Conservation (phyloP, 257 asterid genomes). For the Euphrasia confusa region DNA sequence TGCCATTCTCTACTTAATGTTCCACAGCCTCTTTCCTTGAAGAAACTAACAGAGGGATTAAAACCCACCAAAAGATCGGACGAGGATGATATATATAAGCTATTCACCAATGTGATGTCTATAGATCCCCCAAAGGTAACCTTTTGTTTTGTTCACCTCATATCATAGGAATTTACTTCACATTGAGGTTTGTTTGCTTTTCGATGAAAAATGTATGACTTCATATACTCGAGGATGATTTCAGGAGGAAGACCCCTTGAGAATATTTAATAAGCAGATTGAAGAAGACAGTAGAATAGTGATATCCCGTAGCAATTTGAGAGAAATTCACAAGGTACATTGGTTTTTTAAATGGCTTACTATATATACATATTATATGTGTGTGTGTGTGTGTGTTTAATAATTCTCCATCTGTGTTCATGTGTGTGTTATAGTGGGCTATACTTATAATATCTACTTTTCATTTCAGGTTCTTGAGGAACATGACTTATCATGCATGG, state of each 20-base stretch:
- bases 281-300: conserved; percentile 89
- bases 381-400: neutral
- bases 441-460: conserved; percentile 14
- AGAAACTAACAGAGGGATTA: conserved; percentile 77
- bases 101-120: conserved; percentile 67
- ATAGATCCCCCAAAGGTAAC: conserved; percentile 76
- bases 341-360: conserved; percentile 11
- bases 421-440: neutral
- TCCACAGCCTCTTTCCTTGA: conserved; percentile 85
- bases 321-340: conserved; percentile 77
- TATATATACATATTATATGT: neutral
- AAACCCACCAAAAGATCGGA: conserved; percentile 54
- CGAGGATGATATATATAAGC: conserved; percentile 63
- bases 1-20: conserved; percentile 15
- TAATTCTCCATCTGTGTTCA: neutral
- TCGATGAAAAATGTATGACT: conserved; percentile 8
- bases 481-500: conserved; percentile 67
- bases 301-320: conserved; percentile 81
- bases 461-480: conserved; percentile 87
- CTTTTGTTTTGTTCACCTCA: neutral
- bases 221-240: conserved; percentile 23
- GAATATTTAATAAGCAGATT: conserved; percentile 80
- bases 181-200: conserved; percentile 12
- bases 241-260: conserved; percentile 88
- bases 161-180: neutral